Conservation (phyloP, 129 eudicot genomes). For the Arctium minus region DNA sequence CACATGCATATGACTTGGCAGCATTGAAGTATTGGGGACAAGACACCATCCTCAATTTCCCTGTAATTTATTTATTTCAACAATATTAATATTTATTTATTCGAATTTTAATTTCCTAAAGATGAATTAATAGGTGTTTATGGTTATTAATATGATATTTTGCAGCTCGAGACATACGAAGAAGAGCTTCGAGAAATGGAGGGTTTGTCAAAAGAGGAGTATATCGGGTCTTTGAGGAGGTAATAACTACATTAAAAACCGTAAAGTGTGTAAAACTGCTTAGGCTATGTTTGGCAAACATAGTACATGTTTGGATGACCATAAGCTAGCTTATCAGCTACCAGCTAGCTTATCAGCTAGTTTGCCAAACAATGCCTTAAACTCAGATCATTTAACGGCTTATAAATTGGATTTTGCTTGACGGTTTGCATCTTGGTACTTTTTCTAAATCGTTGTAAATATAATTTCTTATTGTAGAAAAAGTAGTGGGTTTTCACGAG, state of each 20-base stretch:
- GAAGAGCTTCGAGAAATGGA: conserved; percentile 72
- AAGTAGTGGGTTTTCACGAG: conserved; percentile 92
- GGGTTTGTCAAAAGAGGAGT: conserved; percentile 68
- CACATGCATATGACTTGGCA: conserved; percentile 94
- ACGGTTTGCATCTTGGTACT: neutral
- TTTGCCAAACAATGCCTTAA: too few species aligned
- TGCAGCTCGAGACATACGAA: conserved; percentile 59
- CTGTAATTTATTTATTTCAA: conserved; percentile 34
- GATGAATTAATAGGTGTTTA: neutral
- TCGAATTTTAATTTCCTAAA: neutral
- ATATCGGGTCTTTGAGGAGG: conserved; percentile 85
- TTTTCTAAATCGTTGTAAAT: neutral
- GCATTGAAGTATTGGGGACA: conserved; percentile 96
- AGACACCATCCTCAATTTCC: conserved; percentile 71
- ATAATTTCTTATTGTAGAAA: conserved; percentile 34
- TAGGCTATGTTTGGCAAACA: too few species aligned
- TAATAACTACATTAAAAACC: neutral
- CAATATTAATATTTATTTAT: neutral
- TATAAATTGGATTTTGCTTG: too few species aligned
- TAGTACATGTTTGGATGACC: too few species aligned
- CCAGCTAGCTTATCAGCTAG: too few species aligned
- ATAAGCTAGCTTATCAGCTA: too few species aligned
- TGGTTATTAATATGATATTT: neutral
- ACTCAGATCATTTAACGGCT: neutral
- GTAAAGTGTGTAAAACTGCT: too few species aligned